Evolutionary conservation across 768 basidiomycete species (phyloP).

Genomic region (Tylopilus plumbeoviolaceoides): DNA sequence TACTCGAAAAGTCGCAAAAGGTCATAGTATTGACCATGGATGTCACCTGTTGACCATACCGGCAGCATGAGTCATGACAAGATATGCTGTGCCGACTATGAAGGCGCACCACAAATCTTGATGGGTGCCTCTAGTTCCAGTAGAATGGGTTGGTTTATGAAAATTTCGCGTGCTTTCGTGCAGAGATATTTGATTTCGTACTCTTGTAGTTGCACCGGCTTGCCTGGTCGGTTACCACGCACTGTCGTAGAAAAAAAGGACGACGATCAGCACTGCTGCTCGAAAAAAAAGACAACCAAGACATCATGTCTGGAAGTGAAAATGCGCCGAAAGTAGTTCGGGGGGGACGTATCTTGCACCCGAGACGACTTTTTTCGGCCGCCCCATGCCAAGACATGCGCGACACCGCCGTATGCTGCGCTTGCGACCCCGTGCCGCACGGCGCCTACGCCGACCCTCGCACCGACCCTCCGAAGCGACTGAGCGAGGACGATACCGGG

Average conservation of each 20-base stretch:
- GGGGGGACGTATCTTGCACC: neutral
- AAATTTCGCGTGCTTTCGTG: conserved; percentile 98
- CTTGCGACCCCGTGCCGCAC: neutral
- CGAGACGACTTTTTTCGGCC: conserved; percentile 7
- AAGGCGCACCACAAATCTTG: conserved; percentile 92
- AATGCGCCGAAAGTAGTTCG: neutral
- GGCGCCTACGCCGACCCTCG: conserved; percentile 10
- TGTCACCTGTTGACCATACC: conserved; percentile 66
- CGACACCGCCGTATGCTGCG: conserved; percentile 18
- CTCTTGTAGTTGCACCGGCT: conserved; percentile 96
- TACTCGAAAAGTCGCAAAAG: conserved; percentile 97
- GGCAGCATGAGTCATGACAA: conserved; percentile 21
- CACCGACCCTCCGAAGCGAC: neutral
- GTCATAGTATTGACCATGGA: conserved; percentile 99
- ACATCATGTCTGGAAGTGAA: neutral
- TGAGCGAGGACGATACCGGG: neutral
- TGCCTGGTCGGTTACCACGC: conserved; percentile 96
- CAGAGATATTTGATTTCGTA: conserved; percentile 99
- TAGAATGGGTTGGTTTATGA: conserved; percentile 98
- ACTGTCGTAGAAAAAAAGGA: conserved; percentile 47
- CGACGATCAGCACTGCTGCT: conserved; percentile 15
- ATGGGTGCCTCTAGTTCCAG: conserved; percentile 98
- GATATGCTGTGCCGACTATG: conserved; percentile 3
- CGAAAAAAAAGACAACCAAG: neutral
- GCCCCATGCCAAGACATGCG: neutral